phyloP scores from a whole-genome alignment of 371 early-diverging fungal genomes.

The Thermomucor indicae-seudaticae region DNA sequence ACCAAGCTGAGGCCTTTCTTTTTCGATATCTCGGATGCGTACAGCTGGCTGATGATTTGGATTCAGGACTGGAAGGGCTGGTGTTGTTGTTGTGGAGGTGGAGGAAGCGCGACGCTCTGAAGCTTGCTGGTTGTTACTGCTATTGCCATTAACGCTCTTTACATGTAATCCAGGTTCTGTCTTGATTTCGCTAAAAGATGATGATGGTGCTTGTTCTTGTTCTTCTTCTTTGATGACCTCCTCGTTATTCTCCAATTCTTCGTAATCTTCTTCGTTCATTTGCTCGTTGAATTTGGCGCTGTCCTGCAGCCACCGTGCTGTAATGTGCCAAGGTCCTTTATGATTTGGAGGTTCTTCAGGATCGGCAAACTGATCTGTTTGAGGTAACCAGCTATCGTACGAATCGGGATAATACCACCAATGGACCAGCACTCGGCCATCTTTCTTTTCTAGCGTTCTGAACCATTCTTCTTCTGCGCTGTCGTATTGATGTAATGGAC shows the following conservation, averaged over 20 bases:
- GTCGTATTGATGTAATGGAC: conserved; percentile 35
- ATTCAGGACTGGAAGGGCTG: conserved; percentile 18
- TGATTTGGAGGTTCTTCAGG: conserved; percentile 66
- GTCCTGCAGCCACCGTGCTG: conserved; percentile 74
- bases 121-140: neutral
- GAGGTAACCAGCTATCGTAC: conserved; percentile 74
- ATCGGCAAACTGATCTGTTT: conserved; percentile 62
- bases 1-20: conserved; percentile 37
- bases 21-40: conserved; percentile 34
- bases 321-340: conserved; percentile 65
- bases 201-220: conserved; percentile 4
- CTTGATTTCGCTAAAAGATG: neutral
- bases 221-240: conserved; percentile 14
- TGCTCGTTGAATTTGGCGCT: conserved; percentile 70
- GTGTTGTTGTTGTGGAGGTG: neutral
- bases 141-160: neutral
- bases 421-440: conserved; percentile 67
- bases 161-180: neutral
- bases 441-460: conserved; percentile 68
- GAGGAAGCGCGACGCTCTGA: neutral
- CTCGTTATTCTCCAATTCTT: conserved; percentile 28
- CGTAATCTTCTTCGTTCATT: conserved; percentile 81
- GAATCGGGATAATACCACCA: conserved; percentile 87
- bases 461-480: conserved; percentile 67
- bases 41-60: conserved; percentile 28